Conservation (phyloP, 106 monocot species). For the Allium cepa region DNA sequence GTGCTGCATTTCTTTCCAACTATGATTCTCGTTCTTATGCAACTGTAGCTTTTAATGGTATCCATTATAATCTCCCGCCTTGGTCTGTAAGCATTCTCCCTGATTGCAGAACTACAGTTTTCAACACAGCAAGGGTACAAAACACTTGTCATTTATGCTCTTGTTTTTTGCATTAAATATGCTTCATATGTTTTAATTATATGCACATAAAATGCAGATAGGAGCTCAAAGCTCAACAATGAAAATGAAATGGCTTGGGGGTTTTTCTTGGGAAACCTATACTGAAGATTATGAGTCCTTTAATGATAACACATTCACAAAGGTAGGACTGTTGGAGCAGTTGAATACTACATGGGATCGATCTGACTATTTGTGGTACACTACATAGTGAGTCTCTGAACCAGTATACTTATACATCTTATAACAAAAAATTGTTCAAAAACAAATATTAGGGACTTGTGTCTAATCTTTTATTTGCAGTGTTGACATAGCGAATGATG, state of each 20-base stretch:
- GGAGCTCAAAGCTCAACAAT: constrained; percentile 53
- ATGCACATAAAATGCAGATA: constrained; percentile 35
- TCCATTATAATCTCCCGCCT: constrained; percentile 87
- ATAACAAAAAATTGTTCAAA: not conserved
- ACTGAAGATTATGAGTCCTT: constrained; percentile 45
- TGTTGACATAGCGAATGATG: constrained; percentile 49
- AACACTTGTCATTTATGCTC: not conserved
- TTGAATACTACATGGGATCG: constrained; percentile 81
- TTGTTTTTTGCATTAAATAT: not conserved
- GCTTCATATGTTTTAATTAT: not conserved
- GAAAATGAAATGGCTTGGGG: constrained; percentile 52
- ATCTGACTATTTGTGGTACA: constrained; percentile 98
- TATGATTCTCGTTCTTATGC: constrained; percentile 53
- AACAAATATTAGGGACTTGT: not conserved
- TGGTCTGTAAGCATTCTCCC: constrained; percentile 99
- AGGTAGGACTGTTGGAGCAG: constrained; percentile 71
- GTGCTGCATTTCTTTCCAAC: constrained; percentile 91
- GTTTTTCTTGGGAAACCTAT: constrained; percentile 68
- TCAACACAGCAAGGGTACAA: constrained; percentile 85
- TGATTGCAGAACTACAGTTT: constrained; percentile 81
- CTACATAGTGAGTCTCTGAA: constrained; percentile 80
- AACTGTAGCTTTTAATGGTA: constrained; percentile 67
- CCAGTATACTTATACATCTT: not conserved
- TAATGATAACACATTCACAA: constrained; percentile 54
- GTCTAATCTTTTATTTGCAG: constrained; percentile 18